These are phyloP conservation scores for Phytophthora quininea DNA, from an alignment of 352 stramenopile genomes.

Conservation along the genomic window DNA sequence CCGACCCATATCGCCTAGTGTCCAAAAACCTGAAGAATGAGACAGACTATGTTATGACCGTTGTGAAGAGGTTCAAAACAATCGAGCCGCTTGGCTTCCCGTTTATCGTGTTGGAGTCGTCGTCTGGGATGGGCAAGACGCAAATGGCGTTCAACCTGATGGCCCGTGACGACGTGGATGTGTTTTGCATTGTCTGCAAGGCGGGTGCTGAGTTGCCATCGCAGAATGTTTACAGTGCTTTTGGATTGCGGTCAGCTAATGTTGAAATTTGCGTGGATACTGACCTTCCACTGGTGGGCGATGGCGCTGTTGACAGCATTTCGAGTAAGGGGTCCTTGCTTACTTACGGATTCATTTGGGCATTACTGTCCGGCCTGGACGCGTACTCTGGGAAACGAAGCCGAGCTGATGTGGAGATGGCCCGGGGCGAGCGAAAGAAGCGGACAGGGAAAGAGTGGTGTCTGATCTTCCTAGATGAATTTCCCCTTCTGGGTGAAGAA, in stretches of 20 bases:
- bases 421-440: background rate
- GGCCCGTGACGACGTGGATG: slow-evolving; percentile 5
- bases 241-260: background rate
- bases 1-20: no score
- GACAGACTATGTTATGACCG: no score
- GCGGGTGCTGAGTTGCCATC: background rate
- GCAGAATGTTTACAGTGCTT: no score
- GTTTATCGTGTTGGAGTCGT: slow-evolving; percentile 13
- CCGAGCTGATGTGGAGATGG: background rate
- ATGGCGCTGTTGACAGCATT: background rate
- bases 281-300: background rate
- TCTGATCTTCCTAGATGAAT: slow-evolving; percentile 10
- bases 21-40: no score
- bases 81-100: no score
- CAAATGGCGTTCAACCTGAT: slow-evolving; percentile 20
- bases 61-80: no score
- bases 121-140: slow-evolving; percentile 12
- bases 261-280: background rate
- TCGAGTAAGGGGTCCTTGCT: no score
- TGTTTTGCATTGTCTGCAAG: slow-evolving; percentile 11
- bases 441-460: no score
- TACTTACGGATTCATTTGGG: slow-evolving; percentile 15
- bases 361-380: slow-evolving; percentile 1
- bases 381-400: background rate
- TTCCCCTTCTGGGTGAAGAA: background rate